Percentiles rank a stretch among this genome's conserved stretches.
Evolutionary conservation across 2,329 filamentous ascomycete species (phyloP).

Genomic region (Botrytis galanthina): DNA sequence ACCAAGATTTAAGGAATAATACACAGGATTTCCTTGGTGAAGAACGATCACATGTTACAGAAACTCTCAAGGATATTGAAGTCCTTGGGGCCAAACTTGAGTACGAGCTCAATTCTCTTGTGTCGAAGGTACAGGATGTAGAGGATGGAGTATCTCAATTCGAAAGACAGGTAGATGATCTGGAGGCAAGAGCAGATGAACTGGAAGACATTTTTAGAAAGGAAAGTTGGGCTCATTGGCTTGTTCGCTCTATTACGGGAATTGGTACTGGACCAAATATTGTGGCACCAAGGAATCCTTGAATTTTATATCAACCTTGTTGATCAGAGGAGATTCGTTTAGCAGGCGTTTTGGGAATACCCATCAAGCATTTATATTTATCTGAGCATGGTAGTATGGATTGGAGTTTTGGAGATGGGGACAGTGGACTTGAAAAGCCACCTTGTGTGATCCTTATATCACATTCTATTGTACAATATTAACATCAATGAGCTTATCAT

Average conservation of each 20-base stretch:
- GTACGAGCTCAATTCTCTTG: constrained; percentile 83
- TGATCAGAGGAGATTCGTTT: constrained; percentile 10
- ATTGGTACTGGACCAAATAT: constrained; percentile 38
- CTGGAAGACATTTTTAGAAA: constrained; percentile 48
- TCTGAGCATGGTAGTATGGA: constrained; percentile 23
- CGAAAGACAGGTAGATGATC: constrained; percentile 71
- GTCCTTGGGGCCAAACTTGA: constrained; percentile 80
- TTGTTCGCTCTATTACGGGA: constrained; percentile 38
- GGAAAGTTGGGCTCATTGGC: constrained; percentile 39
- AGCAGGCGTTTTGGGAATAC: constrained; percentile 22
- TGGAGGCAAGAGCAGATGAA: constrained; percentile 63
- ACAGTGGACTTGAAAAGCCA: constrained; percentile 30
- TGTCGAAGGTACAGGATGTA: constrained; percentile 79
- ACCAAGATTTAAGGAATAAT: constrained; percentile 63
- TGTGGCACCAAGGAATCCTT: constrained; percentile 23
- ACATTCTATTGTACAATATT: constrained; percentile 30
- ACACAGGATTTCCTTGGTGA: constrained; percentile 67
- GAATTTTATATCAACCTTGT: not conserved
- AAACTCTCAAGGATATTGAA: constrained; percentile 76
- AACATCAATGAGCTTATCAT: constrained; percentile 2
- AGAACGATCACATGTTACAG: constrained; percentile 66
- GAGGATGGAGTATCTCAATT: constrained; percentile 80
- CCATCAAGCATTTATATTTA: constrained; percentile 20
- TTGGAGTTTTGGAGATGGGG: constrained; percentile 20
- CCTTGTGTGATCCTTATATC: constrained; percentile 19